phyloP scores from a whole-genome alignment of 225 moss, liverwort and hornwort species.

The Pleurozium schreberi region DNA sequence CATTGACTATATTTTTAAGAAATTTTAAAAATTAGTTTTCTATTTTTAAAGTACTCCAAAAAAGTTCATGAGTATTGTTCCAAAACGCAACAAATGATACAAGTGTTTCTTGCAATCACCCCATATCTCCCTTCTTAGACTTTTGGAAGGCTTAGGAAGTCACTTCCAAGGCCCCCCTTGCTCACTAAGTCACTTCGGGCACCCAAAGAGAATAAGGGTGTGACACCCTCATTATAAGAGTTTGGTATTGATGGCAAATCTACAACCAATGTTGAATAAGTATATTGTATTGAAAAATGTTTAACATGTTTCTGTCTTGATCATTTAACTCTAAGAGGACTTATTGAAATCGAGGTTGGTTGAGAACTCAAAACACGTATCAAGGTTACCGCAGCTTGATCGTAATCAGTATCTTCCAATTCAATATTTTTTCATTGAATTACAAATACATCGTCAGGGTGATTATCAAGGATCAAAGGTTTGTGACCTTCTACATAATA shows the following conservation, averaged over 20 bases:
- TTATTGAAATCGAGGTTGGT: fast-evolving
- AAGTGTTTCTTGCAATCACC: too few relatives aligned
- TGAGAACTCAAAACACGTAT: fast-evolving
- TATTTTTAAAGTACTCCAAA: too few relatives aligned
- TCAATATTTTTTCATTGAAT: fast-evolving
- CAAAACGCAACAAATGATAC: too few relatives aligned
- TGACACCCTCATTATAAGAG: too few relatives aligned
- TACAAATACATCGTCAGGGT: fast-evolving
- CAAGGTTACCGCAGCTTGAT: fast-evolving
- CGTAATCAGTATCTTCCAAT: fast-evolving
- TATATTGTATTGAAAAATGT: background rate
- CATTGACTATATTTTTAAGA: too few relatives aligned
- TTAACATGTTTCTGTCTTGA: fast-evolving
- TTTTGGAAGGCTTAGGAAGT: too few relatives aligned
- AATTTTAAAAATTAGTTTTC: too few relatives aligned
- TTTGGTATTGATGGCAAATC: background rate
- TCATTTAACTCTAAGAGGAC: background rate
- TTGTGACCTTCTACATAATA: background rate
- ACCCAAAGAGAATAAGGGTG: too few relatives aligned
- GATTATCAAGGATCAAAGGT: fast-evolving
- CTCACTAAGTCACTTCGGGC: too few relatives aligned
- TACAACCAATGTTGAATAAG: background rate
- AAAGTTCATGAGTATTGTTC: too few relatives aligned
- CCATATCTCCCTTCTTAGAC: too few relatives aligned
- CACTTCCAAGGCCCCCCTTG: too few relatives aligned